phyloP scores from a whole-genome alignment of 495 filamentous ascomycete genomes.

The Pyrenopolyporus hunteri region DNA sequence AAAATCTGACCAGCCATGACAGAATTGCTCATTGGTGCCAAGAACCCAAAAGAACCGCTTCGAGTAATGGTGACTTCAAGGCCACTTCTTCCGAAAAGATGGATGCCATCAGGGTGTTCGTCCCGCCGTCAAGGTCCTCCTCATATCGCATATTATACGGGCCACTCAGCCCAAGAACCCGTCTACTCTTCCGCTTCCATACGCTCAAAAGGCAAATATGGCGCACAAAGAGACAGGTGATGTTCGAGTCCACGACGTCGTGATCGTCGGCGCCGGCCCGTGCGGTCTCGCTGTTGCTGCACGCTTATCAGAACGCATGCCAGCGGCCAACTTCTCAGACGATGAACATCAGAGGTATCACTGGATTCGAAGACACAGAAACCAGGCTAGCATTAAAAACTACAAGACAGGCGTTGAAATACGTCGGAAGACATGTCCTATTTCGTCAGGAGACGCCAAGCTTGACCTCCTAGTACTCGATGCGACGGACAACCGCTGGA shows the following conservation, averaged over 20 bases:
- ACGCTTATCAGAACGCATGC: conserved; percentile 63
- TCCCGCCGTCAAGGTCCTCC: conserved; percentile 36
- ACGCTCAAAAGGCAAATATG: conserved; percentile 1
- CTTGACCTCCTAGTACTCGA: conserved; percentile 59
- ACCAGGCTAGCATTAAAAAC: conserved; percentile 38
- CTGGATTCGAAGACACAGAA: conserved; percentile 63
- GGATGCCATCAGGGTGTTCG: conserved; percentile 36
- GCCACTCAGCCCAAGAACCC: neutral
- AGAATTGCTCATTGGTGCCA: neutral
- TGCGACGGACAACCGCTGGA: conserved; percentile 57
- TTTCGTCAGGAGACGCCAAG: conserved; percentile 36
- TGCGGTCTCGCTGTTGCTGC: conserved; percentile 67
- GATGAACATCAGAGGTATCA: conserved; percentile 69
- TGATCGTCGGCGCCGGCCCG: conserved; percentile 69
- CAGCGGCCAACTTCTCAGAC: conserved; percentile 69
- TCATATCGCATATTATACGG: neutral
- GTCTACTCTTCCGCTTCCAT: neutral
- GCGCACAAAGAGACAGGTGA: neutral
- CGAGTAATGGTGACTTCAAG: conserved; percentile 13
- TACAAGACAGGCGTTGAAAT: conserved; percentile 31
- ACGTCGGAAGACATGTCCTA: conserved; percentile 32
- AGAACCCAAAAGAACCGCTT: conserved; percentile 8
- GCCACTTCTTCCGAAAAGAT: neutral
- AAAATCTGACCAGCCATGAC: neutral
- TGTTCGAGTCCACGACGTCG: conserved; percentile 57